Evolutionary conservation across 441 rosid genomes (phyloP), one percentile per base, ranked within the genome.

Genomic region (Corymbia calophylla): DNA sequence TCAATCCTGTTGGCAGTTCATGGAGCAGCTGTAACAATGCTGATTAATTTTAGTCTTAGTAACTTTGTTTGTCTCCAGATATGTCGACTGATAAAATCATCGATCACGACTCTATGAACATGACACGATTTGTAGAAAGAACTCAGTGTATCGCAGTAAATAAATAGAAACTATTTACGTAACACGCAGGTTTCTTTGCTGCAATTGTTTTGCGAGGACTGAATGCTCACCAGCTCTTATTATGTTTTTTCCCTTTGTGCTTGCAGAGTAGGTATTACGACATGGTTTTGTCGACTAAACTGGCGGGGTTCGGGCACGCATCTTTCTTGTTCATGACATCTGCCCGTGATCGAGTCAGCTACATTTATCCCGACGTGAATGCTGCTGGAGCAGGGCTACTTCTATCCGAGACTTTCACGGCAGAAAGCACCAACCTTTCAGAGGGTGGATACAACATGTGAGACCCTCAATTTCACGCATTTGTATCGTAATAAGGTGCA

Each of bases 301-400:
- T 97, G 66, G 99, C 98, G 21, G 99, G 99, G 81, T 90, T 96
- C 55, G 99, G 99, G 73, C 99, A 97, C 55, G 99, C 98, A 7
- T 93, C 98, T 25, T 97, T 97, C 93, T 89, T 97, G 93, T 97
- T 97, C 90, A 94, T 96, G 99, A 92, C 97, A 9, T 93, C 99
- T 11, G 99, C 99, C 87, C 91, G 97, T 39, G 98, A 97, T 88
- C 94, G 95, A 88, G 97, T 96, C 82, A 96, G 99, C 92, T 97
- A 97, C 93, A 87, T 96, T 88, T 97, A 97, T 93, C 99, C 99
- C 3, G 95, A 97, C 88, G 99, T 97, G 64, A 97, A 97, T 94
- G 95, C 99, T 90, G 99, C 98, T 27, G 99, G 99, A 90, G 99
- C 99, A 53, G 99, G 97, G 68, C 68, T 97, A 81, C 92, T 97